Base-by-base conservation (phyloP, 2,329 filamentous ascomycete genomes). In the Aspergillus sp. region DNA sequence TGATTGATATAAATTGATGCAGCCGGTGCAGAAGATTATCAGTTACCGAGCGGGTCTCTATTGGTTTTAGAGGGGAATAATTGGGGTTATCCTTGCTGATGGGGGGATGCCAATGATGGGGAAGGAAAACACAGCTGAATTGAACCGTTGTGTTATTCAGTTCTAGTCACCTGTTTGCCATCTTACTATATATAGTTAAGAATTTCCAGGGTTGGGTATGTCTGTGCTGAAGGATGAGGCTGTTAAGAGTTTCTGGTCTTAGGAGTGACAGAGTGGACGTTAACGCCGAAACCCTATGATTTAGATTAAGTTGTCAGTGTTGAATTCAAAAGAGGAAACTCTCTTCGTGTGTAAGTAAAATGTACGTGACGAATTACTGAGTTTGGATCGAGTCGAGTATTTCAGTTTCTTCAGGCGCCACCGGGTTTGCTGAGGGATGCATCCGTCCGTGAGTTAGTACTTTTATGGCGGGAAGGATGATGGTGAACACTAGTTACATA, bases 41-140 rank as follows among this genome's bases (percentile, higher is more conserved):
- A 32, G 32, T 17, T 55, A 28, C 17, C 25, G 9, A 41, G 28
- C 15, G 39, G 43, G 39, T 23, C 25, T 45, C 30, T 55, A 55
- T 55, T 55, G 53, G 53, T 30, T 43, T 41, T 28, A 41, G 23
- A 41, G 19, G 51, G 53, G 15, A 55, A 55, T 55, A 47, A 55
- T 55, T 55, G 53, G 39, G 53, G 39, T 32, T 10, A 30, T 55
- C 30, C 41, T 55, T 55, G 53, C 53, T 55, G 53, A 55, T 55
- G 43, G 25, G 23, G 30, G 32, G 12, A 36, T 36, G 32, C 32
- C 32, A 36, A 15, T 36, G 10, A 36, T 36, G 32, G 32, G 32
- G 32, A 36, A 30, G 28, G 28, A 12, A 12, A 30, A 3, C 28
- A 2, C 3, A 30, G 28, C 28, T 30, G 32, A 13, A 2, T 36